Evolutionary conservation across 768 basidiomycete species (phyloP).

Genomic region (Serpula lacrymans): DNA sequence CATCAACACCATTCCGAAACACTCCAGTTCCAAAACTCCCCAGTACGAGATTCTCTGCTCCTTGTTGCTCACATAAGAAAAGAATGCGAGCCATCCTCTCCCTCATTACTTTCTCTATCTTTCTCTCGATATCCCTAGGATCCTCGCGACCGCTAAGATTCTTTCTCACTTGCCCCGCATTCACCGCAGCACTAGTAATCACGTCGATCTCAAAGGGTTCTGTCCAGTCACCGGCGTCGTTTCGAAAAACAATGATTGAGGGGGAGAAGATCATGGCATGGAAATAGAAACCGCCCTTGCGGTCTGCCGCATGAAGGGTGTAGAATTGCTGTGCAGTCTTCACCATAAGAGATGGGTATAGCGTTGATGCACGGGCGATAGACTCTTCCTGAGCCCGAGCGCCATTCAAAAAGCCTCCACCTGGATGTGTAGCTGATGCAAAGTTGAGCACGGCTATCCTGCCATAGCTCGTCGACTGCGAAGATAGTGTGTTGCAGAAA

Average conservation of each 20-base stretch:
- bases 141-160: slow-evolving; percentile 11
- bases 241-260: slow-evolving; percentile 55
- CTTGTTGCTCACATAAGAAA: slow-evolving; percentile 59
- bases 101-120: slow-evolving; percentile 56
- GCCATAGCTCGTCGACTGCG: slow-evolving; percentile 11
- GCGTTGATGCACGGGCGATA: slow-evolving; percentile 70
- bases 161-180: slow-evolving; percentile 51
- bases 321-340: slow-evolving; percentile 59
- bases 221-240: slow-evolving; percentile 56
- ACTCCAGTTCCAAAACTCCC: slow-evolving; percentile 81
- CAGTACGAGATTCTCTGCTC: slow-evolving; percentile 57
- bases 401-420: slow-evolving; percentile 72
- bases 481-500: slow-evolving; percentile 20
- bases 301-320: slow-evolving; percentile 46
- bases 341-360: slow-evolving; percentile 62
- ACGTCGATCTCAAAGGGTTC: slow-evolving; percentile 61
- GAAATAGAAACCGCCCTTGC: slow-evolving; percentile 60
- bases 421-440: slow-evolving; percentile 71
- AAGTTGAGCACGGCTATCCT: slow-evolving; percentile 70
- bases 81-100: slow-evolving; percentile 71
- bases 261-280: slow-evolving; percentile 79
- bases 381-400: slow-evolving; percentile 81
- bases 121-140: slow-evolving; percentile 19
- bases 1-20: slow-evolving; percentile 59
- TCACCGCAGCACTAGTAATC: slow-evolving; percentile 72